Conservation (phyloP, 306 rosid species). For the Gastrolobium bilobum region DNA sequence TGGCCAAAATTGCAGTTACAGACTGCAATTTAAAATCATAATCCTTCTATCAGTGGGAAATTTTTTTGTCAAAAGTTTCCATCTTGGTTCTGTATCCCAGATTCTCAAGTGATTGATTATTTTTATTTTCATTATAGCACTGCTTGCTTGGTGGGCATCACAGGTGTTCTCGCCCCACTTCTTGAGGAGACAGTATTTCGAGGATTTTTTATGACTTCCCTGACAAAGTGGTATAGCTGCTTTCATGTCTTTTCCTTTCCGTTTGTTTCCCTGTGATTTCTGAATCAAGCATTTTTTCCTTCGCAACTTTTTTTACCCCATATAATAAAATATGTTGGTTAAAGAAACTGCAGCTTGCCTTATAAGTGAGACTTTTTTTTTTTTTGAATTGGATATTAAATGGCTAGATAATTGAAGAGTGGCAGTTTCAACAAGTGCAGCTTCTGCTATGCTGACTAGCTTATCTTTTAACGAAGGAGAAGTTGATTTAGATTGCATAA, state of each 20-base stretch:
- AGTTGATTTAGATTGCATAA: conserved; percentile 33
- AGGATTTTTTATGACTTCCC: conserved; percentile 88
- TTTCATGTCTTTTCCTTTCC: conserved; percentile 21
- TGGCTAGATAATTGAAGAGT: conserved; percentile 30
- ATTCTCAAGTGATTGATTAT: conserved; percentile 33
- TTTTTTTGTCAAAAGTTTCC: conserved; percentile 3
- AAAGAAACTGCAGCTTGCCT: conserved; percentile 21
- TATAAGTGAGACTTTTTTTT: neutral
- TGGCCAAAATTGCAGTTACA: neutral
- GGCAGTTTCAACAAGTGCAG: conserved; percentile 3
- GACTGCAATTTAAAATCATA: conserved; percentile 19
- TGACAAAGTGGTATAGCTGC: conserved; percentile 84
- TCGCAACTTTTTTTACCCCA: neutral
- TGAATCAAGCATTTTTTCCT: neutral
- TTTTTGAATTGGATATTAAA: conserved; percentile 18
- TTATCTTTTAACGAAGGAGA: neutral
- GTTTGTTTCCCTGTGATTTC: conserved; percentile 17
- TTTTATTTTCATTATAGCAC: conserved; percentile 72
- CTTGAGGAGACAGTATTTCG: conserved; percentile 96
- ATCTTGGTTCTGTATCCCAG: conserved; percentile 7
- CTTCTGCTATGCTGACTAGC: conserved; percentile 16
- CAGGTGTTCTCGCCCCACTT: conserved; percentile 94
- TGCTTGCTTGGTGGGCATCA: conserved; percentile 87
- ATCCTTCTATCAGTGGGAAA: neutral
- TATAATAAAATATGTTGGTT: conserved; percentile 22